phyloP scores from a whole-genome alignment of 495 filamentous ascomycete species.

The Neurospora sp. region DNA sequence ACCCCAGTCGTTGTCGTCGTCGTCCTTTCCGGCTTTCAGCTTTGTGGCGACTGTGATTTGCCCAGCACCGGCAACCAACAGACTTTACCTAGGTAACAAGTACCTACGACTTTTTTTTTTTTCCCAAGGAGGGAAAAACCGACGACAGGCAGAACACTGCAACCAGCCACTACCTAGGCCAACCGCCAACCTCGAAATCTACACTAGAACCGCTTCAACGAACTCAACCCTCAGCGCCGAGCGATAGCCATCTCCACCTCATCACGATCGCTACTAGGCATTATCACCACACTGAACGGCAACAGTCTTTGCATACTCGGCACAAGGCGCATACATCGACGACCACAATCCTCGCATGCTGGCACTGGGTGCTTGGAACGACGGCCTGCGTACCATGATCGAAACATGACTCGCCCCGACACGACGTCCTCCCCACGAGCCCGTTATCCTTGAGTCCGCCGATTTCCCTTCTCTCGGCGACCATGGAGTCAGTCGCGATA shows the following conservation, averaged over 20 bases:
- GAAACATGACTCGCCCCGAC: slow-evolving; percentile 30
- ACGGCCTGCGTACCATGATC: slow-evolving; percentile 11
- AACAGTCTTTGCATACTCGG: not conserved
- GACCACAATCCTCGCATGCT: slow-evolving; percentile 7
- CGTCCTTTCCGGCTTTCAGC: not conserved
- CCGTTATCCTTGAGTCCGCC: slow-evolving; percentile 17
- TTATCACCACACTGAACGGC: not conserved
- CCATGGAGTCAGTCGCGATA: slow-evolving; percentile 38
- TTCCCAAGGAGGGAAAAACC: not conserved
- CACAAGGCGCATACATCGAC: slow-evolving; percentile 2
- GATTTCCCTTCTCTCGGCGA: slow-evolving; percentile 12
- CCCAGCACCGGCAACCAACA: not conserved
- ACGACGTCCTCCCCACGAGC: slow-evolving; percentile 19
- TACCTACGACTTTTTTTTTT: not conserved
- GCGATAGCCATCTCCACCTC: not conserved
- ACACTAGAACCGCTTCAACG: not conserved
- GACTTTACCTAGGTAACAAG: not conserved
- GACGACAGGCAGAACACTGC: not conserved
- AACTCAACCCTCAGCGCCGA: not conserved
- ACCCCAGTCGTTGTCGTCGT: not conserved
- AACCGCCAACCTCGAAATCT: not conserved
- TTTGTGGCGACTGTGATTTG: not conserved
- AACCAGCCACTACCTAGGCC: not conserved
- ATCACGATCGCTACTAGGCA: not conserved
- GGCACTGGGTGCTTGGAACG: slow-evolving; percentile 6